Percentiles rank a stretch among this genome's conserved stretches.
These are phyloP conservation scores for Penicillium decumbens DNA, from an alignment of 2,329 filamentous ascomycete species.

Conservation along the genomic window DNA sequence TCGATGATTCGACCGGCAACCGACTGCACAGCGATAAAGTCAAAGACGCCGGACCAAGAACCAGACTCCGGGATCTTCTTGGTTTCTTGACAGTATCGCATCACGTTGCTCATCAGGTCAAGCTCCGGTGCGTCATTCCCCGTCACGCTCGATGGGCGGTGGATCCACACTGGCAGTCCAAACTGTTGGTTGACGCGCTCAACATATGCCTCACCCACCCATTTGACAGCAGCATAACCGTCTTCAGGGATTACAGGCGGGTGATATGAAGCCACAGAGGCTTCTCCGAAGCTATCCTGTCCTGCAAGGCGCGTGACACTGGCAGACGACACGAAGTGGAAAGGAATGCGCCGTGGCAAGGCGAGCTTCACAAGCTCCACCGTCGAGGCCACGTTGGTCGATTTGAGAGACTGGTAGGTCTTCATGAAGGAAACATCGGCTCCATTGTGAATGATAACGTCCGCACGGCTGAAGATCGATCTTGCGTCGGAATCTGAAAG, in stretches of 20 bases:
- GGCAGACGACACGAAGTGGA: constrained; percentile 31
- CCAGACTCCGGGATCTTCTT: constrained; percentile 15
- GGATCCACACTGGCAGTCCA: constrained; percentile 26
- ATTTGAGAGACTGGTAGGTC: constrained; percentile 26
- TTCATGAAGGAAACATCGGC: constrained; percentile 30
- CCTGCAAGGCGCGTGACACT: constrained; percentile 16
- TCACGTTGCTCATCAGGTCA: constrained; percentile 22
- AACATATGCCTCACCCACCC: constrained; percentile 39
- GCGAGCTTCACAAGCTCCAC: constrained; percentile 24
- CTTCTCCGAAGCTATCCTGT: constrained; percentile 14
- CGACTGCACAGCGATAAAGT: constrained; percentile 20
- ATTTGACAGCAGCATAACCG: constrained; percentile 40
- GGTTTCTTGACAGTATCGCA: constrained; percentile 14
- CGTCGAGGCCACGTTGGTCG: constrained; percentile 27
- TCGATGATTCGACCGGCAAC: constrained; percentile 15
- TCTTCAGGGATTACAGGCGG: constrained; percentile 29
- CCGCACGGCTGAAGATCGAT: constrained; percentile 18
- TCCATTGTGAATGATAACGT: constrained; percentile 25
- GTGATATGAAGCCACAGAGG: constrained; percentile 10
- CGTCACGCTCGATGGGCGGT: constrained; percentile 28
- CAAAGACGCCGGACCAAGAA: constrained; percentile 18
- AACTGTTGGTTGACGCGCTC: constrained; percentile 23
- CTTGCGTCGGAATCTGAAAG: constrained; percentile 10
- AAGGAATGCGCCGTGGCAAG: constrained; percentile 20
- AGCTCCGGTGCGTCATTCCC: constrained; percentile 16